phyloP scores from a whole-genome alignment of 331 rosid genomes.

The Malus hybrid region DNA sequence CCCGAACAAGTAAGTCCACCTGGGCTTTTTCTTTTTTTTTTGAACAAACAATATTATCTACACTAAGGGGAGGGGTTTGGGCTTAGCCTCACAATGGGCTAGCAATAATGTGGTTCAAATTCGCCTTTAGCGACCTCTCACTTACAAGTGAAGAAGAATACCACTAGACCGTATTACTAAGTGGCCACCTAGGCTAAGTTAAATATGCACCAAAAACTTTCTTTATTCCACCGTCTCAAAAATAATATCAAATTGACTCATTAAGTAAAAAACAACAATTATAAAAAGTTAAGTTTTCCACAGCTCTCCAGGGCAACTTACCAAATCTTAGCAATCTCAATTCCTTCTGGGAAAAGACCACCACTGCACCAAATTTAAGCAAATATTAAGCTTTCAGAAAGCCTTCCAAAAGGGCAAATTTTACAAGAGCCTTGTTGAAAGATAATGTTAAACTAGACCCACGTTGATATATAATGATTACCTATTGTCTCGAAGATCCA shows the following conservation, averaged over 20 bases:
- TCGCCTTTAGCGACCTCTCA: no score
- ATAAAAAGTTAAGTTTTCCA: background rate
- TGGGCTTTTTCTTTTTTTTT: no score
- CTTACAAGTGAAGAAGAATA: no score
- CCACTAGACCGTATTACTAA: accelerated
- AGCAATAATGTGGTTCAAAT: no score
- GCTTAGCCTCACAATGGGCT: no score
- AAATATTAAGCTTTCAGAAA: slow-evolving; percentile 45
- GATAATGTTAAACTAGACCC: background rate
- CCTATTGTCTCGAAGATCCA: slow-evolving; percentile 99
- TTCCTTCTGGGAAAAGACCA: slow-evolving; percentile 98
- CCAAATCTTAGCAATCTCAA: slow-evolving; percentile 96
- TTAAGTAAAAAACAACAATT: background rate
- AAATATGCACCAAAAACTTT: background rate
- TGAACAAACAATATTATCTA: no score
- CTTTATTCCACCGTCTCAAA: background rate
- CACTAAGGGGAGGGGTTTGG: no score
- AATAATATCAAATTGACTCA: background rate
- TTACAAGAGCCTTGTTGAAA: slow-evolving; percentile 14
- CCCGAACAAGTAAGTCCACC: no score
- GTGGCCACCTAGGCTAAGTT: no score
- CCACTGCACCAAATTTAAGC: slow-evolving; percentile 74
- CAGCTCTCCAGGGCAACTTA: slow-evolving; percentile 34
- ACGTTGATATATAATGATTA: slow-evolving; percentile 15
- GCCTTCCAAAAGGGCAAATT: slow-evolving; percentile 20